Conservation (phyloP, 2,329 filamentous ascomycete genomes). For the Microascus cirrosus region DNA sequence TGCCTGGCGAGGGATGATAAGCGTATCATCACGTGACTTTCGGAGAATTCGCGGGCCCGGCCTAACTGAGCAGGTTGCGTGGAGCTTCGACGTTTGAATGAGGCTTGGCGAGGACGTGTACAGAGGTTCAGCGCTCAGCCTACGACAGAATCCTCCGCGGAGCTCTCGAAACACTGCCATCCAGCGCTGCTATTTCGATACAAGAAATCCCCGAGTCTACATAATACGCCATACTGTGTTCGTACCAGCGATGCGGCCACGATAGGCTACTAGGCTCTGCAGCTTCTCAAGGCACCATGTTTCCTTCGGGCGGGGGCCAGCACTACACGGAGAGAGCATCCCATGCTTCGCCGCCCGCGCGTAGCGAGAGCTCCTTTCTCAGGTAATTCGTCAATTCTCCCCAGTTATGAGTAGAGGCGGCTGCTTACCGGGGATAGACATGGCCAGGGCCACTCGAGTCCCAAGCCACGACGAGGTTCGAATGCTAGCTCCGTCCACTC, state of each 20-base stretch:
- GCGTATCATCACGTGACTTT: constrained; percentile 12
- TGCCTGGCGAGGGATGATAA: background rate
- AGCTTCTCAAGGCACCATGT: constrained; percentile 36
- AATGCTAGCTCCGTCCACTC: constrained; percentile 82
- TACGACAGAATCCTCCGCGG: background rate
- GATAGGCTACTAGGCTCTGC: constrained; percentile 23
- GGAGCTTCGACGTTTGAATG: constrained; percentile 1
- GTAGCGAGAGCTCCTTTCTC: constrained; percentile 48
- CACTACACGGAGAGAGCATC: constrained; percentile 58
- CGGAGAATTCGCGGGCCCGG: constrained; percentile 9
- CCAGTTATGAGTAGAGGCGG: background rate
- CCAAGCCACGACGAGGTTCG: constrained; percentile 58
- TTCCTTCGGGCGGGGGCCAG: constrained; percentile 43
- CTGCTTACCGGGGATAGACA: constrained; percentile 21
- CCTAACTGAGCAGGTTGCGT: background rate
- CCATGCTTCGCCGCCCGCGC: constrained; percentile 35
- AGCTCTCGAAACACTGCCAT: background rate
- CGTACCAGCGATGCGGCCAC: constrained; percentile 35
- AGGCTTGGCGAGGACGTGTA: constrained; percentile 4
- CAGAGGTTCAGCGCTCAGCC: background rate
- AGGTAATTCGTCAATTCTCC: constrained; percentile 27
- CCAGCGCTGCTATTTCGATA: background rate
- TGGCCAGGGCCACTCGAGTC: constrained; percentile 27
- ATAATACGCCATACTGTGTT: constrained; percentile 7
- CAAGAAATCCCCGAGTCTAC: background rate